These are phyloP conservation scores for Nadsonia starkeyi-henricii DNA, from an alignment of 1,139 yeast species.

Conservation along the genomic window DNA sequence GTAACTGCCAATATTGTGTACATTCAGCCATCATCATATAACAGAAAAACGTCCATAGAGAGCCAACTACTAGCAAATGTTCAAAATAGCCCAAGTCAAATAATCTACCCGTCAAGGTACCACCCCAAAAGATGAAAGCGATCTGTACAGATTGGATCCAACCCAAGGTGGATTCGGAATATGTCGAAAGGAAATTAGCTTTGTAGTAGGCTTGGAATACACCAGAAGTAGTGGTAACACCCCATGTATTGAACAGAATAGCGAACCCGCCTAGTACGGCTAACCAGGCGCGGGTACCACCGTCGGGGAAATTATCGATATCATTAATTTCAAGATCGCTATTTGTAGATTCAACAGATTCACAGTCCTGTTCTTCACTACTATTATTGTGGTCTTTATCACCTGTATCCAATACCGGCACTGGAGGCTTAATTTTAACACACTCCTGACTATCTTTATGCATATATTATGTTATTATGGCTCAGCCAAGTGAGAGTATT, in stretches of 20 bases:
- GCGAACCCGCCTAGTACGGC: slow-evolving; percentile 27
- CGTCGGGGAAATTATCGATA: slow-evolving; percentile 15
- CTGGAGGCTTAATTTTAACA: too few species aligned
- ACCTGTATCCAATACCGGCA: too few species aligned
- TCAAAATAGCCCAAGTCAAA: slow-evolving; percentile 33
- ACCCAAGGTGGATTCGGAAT: slow-evolving; percentile 34
- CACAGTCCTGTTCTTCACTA: too few species aligned
- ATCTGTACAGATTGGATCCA: slow-evolving; percentile 50
- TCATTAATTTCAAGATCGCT: too few species aligned
- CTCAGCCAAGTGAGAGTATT: too few species aligned
- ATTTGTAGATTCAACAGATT: too few species aligned
- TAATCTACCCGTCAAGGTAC: slow-evolving; percentile 47
- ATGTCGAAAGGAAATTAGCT: slow-evolving; percentile 29
- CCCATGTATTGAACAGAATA: slow-evolving; percentile 41
- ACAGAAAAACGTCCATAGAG: slow-evolving; percentile 32
- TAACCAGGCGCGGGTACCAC: slow-evolving; percentile 21
- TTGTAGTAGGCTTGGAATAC: slow-evolving; percentile 47
- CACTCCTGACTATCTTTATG: too few species aligned
- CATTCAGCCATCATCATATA: slow-evolving; percentile 40
- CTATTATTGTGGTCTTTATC: too few species aligned
- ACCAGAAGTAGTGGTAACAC: slow-evolving; percentile 46
- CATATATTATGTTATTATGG: too few species aligned
- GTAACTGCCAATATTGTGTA: slow-evolving; percentile 36
- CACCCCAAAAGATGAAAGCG: slow-evolving; percentile 39
- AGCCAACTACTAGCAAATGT: slow-evolving; percentile 29